phyloP scores from a whole-genome alignment of 495 filamentous ascomycete species.

The Rostrohypoxylon terebratum region DNA sequence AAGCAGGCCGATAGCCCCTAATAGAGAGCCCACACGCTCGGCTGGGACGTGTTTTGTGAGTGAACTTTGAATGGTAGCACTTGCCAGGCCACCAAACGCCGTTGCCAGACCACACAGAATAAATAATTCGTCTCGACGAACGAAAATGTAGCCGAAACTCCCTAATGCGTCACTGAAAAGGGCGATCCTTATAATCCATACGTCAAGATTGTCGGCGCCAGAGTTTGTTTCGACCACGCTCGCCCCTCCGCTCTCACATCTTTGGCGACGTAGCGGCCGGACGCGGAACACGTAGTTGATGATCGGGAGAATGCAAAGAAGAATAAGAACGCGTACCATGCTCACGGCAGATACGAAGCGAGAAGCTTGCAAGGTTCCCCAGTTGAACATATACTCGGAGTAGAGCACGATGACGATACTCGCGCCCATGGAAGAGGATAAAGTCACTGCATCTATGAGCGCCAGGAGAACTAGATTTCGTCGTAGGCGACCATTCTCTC shows the following conservation, averaged over 20 bases:
- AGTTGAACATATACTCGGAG: conserved; percentile 79
- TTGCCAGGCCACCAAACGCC: conserved; percentile 83
- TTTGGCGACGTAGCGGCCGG: conserved; percentile 51
- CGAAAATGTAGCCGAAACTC: conserved; percentile 76
- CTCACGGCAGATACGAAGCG: conserved; percentile 83
- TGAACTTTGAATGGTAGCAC: conserved; percentile 82
- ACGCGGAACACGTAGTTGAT: conserved; percentile 76
- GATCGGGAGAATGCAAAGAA: conserved; percentile 79
- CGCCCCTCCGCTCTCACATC: conserved; percentile 45
- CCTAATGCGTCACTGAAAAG: conserved; percentile 83
- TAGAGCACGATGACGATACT: conserved; percentile 84
- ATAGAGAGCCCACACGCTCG: conserved; percentile 81
- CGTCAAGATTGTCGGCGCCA: conserved; percentile 83
- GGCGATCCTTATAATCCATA: conserved; percentile 79
- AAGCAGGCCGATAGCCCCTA: conserved; percentile 87
- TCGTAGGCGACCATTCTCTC: conserved; percentile 71
- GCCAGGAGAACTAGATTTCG: conserved; percentile 84
- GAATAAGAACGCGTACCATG: conserved; percentile 74
- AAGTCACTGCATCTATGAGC: conserved; percentile 79
- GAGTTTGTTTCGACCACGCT: conserved; percentile 59
- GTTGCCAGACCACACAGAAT: conserved; percentile 76
- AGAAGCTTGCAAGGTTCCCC: conserved; percentile 81
- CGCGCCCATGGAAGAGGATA: conserved; percentile 84
- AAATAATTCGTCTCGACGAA: conserved; percentile 65
- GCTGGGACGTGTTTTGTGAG: conserved; percentile 91